These are phyloP conservation scores for Pythium rhizo-oryzae DNA, from an alignment of 352 stramenopile species.

Conservation along the genomic window DNA sequence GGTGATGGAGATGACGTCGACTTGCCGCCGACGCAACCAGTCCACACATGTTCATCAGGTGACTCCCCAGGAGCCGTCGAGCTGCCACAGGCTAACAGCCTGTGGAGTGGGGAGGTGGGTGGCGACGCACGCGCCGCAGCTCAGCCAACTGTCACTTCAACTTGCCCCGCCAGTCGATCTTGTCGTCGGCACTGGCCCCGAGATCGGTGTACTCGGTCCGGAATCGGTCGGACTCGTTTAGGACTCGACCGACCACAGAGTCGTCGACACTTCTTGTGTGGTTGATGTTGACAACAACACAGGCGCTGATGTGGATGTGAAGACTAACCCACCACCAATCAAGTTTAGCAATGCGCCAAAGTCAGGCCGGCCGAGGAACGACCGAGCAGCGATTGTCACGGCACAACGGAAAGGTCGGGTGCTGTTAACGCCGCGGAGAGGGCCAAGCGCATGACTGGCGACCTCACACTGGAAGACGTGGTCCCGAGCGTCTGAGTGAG, in stretches of 20 bases:
- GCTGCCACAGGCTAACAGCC: conserved; percentile 12
- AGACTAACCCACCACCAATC: not conserved
- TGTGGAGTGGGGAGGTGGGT: conserved; percentile 3
- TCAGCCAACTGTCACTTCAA: not conserved
- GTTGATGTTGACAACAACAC: not conserved
- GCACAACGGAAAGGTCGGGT: conserved; percentile 2
- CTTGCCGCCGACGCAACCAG: not conserved
- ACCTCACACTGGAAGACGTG: conserved; percentile 19
- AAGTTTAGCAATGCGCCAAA: conserved; percentile 11
- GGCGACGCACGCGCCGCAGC: not conserved
- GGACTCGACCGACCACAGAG: not conserved
- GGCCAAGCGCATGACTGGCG: not conserved
- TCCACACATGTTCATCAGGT: not conserved
- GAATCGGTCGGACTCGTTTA: not conserved
- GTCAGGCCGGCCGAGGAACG: conserved; percentile 5
- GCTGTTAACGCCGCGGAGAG: conserved; percentile 12
- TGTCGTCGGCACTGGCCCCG: not conserved
- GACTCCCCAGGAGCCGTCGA: not conserved
- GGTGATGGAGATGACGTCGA: not conserved
- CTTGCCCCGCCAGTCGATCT: not conserved
- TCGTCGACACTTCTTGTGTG: too few species aligned
- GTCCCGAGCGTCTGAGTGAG: not conserved
- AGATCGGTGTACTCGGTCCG: not conserved
- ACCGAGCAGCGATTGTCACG: not conserved
- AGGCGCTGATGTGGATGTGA: too few species aligned